These are phyloP conservation scores for Acanthamoeba healyi DNA, from an alignment of 208 protist species.

Conservation along the genomic window DNA sequence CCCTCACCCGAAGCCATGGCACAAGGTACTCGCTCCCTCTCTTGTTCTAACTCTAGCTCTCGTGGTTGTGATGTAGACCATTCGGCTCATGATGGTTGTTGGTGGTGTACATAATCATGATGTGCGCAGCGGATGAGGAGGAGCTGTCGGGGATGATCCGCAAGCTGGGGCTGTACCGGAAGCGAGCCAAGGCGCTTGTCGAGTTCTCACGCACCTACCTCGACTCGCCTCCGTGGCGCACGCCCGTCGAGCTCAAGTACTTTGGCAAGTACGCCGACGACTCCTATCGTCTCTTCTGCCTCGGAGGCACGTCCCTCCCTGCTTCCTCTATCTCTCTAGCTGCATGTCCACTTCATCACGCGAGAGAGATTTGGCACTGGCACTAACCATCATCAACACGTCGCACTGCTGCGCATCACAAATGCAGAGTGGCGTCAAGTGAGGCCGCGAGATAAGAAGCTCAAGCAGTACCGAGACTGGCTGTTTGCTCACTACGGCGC, in stretches of 20 bases:
- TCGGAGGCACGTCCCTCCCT: not conserved
- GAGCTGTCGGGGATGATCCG: conserved; percentile 33
- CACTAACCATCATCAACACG: no score
- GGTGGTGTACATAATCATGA: not conserved
- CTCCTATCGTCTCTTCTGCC: conserved; percentile 36
- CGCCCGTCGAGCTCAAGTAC: conserved; percentile 41
- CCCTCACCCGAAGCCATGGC: not conserved
- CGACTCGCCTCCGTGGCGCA: not conserved
- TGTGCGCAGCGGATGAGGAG: not conserved
- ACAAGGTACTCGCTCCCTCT: not conserved
- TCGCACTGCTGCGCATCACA: not conserved
- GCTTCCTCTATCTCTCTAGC: not conserved
- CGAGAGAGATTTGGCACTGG: no score
- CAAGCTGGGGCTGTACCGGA: not conserved
- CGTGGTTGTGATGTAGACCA: no score
- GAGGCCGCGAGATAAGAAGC: conserved; percentile 46
- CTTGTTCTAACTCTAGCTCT: no score
- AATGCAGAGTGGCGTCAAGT: conserved; percentile 27
- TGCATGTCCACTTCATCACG: not conserved
- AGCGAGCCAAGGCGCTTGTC: conserved; percentile 28
- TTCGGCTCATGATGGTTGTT: not conserved
- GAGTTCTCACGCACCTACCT: conserved; percentile 43
- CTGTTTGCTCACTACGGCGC: conserved; percentile 16
- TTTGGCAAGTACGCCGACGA: conserved; percentile 64
- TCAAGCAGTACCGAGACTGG: conserved; percentile 45